Evolutionary conservation across 306 rosid species (phyloP).

Genomic region (Pachyrhizus erosus): DNA sequence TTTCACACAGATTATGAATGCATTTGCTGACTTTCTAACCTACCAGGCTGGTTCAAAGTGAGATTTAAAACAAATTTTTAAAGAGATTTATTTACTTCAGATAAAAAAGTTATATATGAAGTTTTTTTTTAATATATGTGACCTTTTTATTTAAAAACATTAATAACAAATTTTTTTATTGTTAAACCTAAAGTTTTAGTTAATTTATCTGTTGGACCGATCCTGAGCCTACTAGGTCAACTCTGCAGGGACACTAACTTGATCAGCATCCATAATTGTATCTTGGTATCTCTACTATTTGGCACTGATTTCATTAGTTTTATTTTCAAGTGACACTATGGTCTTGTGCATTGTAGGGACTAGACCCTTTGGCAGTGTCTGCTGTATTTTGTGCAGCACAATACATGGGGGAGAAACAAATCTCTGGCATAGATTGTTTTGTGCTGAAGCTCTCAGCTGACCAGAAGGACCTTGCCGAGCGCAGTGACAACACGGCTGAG

Average conservation of each 20-base stretch:
- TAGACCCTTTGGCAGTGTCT: slow-evolving; percentile 87
- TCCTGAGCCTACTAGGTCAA: not conserved
- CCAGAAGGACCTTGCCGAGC: slow-evolving; percentile 70
- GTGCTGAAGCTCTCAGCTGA: slow-evolving; percentile 79
- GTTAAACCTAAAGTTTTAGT: too few species aligned
- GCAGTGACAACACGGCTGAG: slow-evolving; percentile 91
- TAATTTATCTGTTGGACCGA: too few species aligned
- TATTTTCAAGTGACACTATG: not conserved
- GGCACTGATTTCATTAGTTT: slow-evolving; percentile 1
- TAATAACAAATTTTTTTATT: too few species aligned
- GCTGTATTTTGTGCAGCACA: slow-evolving; percentile 77
- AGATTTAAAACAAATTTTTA: too few species aligned
- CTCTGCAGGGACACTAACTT: not conserved
- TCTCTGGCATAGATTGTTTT: slow-evolving; percentile 73
- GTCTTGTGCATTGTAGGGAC: slow-evolving; percentile 59
- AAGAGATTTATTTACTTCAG: too few species aligned
- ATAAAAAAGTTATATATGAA: too few species aligned
- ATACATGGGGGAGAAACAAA: slow-evolving; percentile 85
- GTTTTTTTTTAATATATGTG: too few species aligned
- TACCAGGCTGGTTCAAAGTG: too few species aligned
- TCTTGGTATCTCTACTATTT: not conserved
- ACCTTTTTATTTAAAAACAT: too few species aligned
- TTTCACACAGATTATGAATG: not conserved
- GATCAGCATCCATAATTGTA: not conserved
- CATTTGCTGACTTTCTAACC: not conserved